These are phyloP conservation scores for Pseudogymnoascus sp. DNA, from an alignment of 2,329 filamentous ascomycete genomes.

Conservation along the genomic window DNA sequence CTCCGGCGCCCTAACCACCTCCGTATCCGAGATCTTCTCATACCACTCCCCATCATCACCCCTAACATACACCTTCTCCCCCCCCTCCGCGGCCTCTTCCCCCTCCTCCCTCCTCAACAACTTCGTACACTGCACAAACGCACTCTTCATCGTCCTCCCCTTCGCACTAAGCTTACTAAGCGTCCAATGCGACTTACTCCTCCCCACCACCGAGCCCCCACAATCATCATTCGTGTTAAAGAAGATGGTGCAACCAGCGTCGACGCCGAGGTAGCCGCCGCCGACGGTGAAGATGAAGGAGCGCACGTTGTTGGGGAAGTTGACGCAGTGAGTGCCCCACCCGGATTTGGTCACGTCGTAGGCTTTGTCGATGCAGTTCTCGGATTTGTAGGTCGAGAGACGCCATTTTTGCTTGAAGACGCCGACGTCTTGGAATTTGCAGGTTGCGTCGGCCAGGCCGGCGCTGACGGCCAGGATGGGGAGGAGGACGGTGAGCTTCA, in stretches of 20 bases:
- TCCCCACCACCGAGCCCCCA: not conserved
- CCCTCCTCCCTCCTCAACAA: not conserved
- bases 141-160: not conserved
- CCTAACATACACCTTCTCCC: not conserved
- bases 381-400: not conserved
- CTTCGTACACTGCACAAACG: not conserved
- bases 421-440: not conserved
- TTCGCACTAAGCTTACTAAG: not conserved
- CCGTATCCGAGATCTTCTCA: not conserved
- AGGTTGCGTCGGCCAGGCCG: not conserved
- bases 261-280: not conserved
- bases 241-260: not conserved
- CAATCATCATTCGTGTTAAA: not conserved
- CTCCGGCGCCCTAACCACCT: not conserved
- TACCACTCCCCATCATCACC: not conserved
- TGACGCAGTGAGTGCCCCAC: not conserved
- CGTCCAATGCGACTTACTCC: not conserved
- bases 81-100: not conserved
- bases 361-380: not conserved
- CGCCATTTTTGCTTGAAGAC: constrained; percentile 2
- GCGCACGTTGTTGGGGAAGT: not conserved
- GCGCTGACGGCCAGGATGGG: not conserved
- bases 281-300: not conserved
- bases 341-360: not conserved
- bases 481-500: constrained; percentile 1